These are phyloP conservation scores for Sporisorium iseilematis-ciliati DNA, from an alignment of 1,284 basidiomycete species.

Conservation along the genomic window DNA sequence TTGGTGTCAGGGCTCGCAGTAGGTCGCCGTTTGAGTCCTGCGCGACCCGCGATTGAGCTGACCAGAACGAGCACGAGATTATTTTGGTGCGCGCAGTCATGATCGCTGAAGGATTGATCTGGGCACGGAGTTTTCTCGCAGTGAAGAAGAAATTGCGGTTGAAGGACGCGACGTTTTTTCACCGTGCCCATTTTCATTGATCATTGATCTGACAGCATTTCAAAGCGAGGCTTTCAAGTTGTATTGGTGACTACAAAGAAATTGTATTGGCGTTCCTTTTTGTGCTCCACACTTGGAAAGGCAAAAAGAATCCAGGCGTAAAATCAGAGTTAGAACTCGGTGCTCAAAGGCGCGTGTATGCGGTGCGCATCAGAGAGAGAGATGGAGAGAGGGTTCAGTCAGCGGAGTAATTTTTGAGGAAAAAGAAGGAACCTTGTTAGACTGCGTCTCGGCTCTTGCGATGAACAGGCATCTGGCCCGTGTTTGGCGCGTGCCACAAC, in stretches of 20 bases:
- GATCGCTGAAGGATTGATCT: background rate
- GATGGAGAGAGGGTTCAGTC: background rate
- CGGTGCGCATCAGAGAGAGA: too few relatives aligned
- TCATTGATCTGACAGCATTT: slow-evolving; percentile 6
- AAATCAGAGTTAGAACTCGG: slow-evolving; percentile 13
- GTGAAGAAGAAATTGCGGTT: background rate
- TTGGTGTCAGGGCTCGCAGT: too few relatives aligned
- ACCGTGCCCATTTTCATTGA: background rate
- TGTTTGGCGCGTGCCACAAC: background rate
- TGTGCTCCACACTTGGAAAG: background rate
- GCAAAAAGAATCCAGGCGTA: slow-evolving; percentile 3
- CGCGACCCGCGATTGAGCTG: too few relatives aligned
- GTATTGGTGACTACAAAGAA: background rate
- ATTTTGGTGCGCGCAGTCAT: background rate
- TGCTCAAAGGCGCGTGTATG: slow-evolving; percentile 3
- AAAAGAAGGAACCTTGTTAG: slow-evolving; percentile 6
- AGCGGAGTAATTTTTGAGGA: slow-evolving; percentile 2
- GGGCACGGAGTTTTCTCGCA: slow-evolving; percentile 9
- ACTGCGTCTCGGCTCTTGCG: background rate
- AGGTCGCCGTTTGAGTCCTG: too few relatives aligned
- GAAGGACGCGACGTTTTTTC: background rate
- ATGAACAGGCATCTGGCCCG: background rate
- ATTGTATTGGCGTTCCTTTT: slow-evolving; percentile 4
- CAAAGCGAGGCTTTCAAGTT: background rate
- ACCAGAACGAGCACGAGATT: slow-evolving; percentile 2